Percentiles rank a stretch among this genome's conserved stretches.
phyloP scores from a whole-genome alignment of 768 basidiomycete genomes.

The Amanita phalloides region DNA sequence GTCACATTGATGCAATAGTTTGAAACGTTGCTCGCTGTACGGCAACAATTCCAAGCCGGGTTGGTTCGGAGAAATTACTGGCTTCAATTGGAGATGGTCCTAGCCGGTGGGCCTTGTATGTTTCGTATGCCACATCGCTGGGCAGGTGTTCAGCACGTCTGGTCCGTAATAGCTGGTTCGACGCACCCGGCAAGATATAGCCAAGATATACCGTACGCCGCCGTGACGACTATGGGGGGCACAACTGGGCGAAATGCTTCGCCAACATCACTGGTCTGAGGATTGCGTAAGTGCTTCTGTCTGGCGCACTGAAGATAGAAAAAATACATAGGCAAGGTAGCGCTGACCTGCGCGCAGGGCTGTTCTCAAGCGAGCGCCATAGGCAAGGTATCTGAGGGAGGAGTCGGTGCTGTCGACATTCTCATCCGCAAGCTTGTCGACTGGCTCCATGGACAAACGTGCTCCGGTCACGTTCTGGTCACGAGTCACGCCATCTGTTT shows the following conservation, averaged over 20 bases:
- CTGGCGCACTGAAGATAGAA: background rate
- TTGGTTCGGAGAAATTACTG: conserved; percentile 58
- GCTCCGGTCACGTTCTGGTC: conserved; percentile 5
- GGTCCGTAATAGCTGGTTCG: conserved; percentile 1
- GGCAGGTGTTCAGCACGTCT: conserved; percentile 1
- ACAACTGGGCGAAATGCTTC: conserved; percentile 79
- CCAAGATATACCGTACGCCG: conserved; percentile 78
- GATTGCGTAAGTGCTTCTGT: conserved; percentile 6
- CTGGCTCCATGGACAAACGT: conserved; percentile 18
- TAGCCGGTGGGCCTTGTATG: conserved; percentile 62
- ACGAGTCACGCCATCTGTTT: conserved; percentile 15
- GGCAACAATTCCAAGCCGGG: conserved; percentile 57
- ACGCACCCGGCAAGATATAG: conserved; percentile 53
- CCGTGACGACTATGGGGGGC: conserved; percentile 57
- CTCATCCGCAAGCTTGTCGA: conserved; percentile 50
- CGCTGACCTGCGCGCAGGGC: conserved; percentile 58
- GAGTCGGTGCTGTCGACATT: conserved; percentile 60
- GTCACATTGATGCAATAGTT: conserved; percentile 7
- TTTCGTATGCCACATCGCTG: conserved; percentile 71
- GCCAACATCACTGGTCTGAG: conserved; percentile 70
- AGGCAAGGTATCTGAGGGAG: conserved; percentile 63
- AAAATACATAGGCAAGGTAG: conserved; percentile 68
- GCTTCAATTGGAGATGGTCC: conserved; percentile 63
- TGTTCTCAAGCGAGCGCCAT: conserved; percentile 68
- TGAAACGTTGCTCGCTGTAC: conserved; percentile 74